phyloP scores from a whole-genome alignment of 257 asterid genomes.

The Jaltomata sinuosa region DNA sequence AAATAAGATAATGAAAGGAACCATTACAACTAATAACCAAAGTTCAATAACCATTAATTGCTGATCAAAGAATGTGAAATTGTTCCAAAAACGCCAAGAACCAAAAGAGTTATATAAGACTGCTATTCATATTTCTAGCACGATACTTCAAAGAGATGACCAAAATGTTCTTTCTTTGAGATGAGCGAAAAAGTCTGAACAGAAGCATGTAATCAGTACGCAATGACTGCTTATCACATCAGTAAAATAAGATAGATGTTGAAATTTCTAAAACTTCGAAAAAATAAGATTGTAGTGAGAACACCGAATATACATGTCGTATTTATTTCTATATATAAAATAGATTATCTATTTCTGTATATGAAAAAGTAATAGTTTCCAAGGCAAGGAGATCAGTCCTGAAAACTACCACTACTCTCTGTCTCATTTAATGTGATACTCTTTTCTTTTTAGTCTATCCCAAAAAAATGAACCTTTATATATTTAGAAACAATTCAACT shows the following conservation, averaged over 20 bases:
- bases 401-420: not conserved
- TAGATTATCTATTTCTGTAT: not conserved
- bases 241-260: not conserved
- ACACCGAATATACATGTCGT: not conserved
- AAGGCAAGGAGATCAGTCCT: not conserved
- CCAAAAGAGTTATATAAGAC: not conserved
- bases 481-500: not conserved
- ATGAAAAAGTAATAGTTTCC: not conserved
- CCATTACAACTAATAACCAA: not conserved
- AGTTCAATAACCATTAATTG: not conserved
- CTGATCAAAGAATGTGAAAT: not conserved
- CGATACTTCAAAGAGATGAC: not conserved
- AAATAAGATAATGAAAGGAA: slow-evolving; percentile 11
- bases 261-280: not conserved
- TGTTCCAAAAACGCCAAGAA: not conserved
- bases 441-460: too few relatives aligned
- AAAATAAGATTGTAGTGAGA: not conserved
- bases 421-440: not conserved
- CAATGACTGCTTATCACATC: not conserved
- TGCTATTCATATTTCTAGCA: not conserved
- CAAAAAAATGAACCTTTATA: too few relatives aligned
- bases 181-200: not conserved
- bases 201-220: not conserved
- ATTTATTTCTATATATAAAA: not conserved
- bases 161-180: not conserved